These are phyloP conservation scores for Ustilago cynodontis DNA, from an alignment of 1,284 basidiomycete species.

Conservation along the genomic window DNA sequence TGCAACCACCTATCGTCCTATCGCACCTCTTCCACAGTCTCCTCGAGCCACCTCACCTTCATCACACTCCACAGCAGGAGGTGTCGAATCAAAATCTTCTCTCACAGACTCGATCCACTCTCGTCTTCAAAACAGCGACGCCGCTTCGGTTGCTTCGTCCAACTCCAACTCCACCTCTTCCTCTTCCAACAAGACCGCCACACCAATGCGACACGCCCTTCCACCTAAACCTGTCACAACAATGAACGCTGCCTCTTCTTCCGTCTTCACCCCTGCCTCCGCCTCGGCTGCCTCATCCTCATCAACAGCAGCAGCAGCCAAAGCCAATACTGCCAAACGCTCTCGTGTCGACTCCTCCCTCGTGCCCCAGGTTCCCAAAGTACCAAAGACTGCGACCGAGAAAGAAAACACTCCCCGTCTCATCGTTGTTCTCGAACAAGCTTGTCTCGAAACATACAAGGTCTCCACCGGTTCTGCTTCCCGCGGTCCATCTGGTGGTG, in stretches of 20 bases:
- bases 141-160: slow-evolving; percentile 16
- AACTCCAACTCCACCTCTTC: slow-evolving; percentile 22
- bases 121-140: slow-evolving; percentile 18
- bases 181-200: slow-evolving; percentile 18
- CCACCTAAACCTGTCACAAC: slow-evolving; percentile 57
- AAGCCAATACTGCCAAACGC: slow-evolving; percentile 56
- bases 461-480: slow-evolving; percentile 75
- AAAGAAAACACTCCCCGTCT: slow-evolving; percentile 71
- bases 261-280: slow-evolving; percentile 7
- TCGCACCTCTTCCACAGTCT: slow-evolving; percentile 49
- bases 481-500: slow-evolving; percentile 66
- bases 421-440: slow-evolving; percentile 91
- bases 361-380: slow-evolving; percentile 65
- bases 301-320: slow-evolving; percentile 30
- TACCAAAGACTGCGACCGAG: slow-evolving; percentile 64
- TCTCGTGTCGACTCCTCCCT: slow-evolving; percentile 62
- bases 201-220: slow-evolving; percentile 52
- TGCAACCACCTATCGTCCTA: slow-evolving; percentile 52
- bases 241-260: slow-evolving; percentile 17
- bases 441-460: slow-evolving; percentile 94
- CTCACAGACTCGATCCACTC: slow-evolving; percentile 12
- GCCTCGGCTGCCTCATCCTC: slow-evolving; percentile 14
- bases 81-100: slow-evolving; percentile 1
- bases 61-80: slow-evolving; percentile 20
- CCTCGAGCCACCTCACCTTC: slow-evolving; percentile 41